These are phyloP conservation scores for Didymella pomorum DNA, from an alignment of 2,329 filamentous ascomycete species.

Conservation along the genomic window DNA sequence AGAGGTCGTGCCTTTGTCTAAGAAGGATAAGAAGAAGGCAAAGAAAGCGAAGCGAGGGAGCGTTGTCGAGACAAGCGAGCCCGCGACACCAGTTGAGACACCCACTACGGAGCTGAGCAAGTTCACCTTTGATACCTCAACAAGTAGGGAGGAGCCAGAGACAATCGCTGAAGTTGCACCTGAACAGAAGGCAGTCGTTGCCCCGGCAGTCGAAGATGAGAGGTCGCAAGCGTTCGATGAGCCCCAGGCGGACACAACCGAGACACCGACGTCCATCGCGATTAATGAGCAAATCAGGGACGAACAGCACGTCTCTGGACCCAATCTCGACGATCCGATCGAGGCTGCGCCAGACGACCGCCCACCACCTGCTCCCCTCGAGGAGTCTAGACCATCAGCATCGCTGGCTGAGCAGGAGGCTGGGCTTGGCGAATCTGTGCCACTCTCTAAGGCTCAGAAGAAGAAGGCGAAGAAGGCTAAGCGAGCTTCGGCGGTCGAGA, in stretches of 20 bases:
- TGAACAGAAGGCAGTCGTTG: neutral
- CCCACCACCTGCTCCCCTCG: slow-evolving; percentile 13
- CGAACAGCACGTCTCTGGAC: neutral
- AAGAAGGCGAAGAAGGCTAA: slow-evolving; percentile 44
- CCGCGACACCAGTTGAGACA: slow-evolving; percentile 6
- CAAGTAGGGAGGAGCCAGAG: slow-evolving; percentile 1
- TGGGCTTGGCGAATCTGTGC: slow-evolving; percentile 12
- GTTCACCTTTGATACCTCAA: neutral
- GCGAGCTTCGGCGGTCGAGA: slow-evolving; percentile 28
- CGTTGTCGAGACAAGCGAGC: slow-evolving; percentile 14
- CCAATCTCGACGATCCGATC: neutral
- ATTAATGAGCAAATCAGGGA: neutral
- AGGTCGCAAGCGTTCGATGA: neutral
- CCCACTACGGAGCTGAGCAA: slow-evolving; percentile 2
- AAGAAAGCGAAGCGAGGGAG: slow-evolving; percentile 32
- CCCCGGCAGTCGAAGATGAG: neutral
- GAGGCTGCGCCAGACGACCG: slow-evolving; percentile 15
- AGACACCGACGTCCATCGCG: neutral
- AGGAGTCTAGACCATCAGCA: neutral
- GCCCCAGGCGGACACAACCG: neutral
- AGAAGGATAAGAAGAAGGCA: slow-evolving; percentile 38
- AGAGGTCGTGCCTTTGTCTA: slow-evolving; percentile 21
- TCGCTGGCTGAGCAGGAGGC: neutral
- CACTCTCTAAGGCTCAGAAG: slow-evolving; percentile 38
- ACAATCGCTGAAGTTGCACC: neutral